These are phyloP conservation scores for Oryza glumipatula DNA, from an alignment of 176 grass and related monocot genomes.

Conservation along the genomic window DNA sequence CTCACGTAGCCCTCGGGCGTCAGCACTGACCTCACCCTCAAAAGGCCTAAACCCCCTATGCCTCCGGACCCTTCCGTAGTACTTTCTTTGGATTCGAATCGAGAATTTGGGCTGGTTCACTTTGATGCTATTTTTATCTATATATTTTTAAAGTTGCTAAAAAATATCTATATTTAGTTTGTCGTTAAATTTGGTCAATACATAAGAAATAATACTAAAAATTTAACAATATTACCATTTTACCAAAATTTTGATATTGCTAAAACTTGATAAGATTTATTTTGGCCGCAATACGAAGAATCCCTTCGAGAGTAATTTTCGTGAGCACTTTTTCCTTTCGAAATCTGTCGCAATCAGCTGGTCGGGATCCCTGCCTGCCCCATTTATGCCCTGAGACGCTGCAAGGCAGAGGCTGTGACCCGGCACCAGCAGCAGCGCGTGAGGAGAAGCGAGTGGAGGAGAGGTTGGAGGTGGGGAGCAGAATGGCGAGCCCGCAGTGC, in stretches of 20 bases:
- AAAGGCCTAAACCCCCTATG: too few species aligned
- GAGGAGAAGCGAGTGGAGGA: neutral
- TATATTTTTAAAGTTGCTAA: too few species aligned
- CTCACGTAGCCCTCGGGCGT: neutral
- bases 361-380: neutral
- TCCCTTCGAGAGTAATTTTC: neutral
- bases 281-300: rapidly evolving
- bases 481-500: constrained; percentile 76
- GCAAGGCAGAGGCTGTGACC: neutral
- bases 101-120: neutral
- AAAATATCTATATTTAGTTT: too few species aligned
- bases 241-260: too few species aligned
- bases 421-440: neutral
- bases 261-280: too few species aligned
- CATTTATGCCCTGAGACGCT: neutral
- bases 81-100: neutral
- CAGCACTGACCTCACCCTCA: neutral
- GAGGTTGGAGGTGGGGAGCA: neutral
- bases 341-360: neutral
- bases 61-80: too few species aligned
- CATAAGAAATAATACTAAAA: too few species aligned
- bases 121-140: too few species aligned
- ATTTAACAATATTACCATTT: too few species aligned
- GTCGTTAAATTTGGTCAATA: too few species aligned
- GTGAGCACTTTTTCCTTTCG: neutral